Base-by-base conservation (phyloP, 768 basidiomycete genomes). In the Mycena capillaripes region DNA sequence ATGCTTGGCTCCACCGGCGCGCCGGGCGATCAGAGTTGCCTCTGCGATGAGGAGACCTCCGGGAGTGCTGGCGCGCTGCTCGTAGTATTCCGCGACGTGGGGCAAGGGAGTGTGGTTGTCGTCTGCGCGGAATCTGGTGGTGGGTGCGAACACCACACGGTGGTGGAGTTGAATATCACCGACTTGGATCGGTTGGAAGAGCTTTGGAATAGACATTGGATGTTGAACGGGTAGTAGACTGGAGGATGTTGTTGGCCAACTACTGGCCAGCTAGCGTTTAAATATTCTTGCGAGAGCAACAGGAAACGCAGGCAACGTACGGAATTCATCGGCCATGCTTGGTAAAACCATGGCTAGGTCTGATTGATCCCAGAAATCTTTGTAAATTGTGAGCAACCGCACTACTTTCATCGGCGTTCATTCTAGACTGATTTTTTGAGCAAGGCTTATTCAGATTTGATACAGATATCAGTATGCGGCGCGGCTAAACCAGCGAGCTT, bases 101-200 rank as follows among this genome's bases (percentile, higher is more conserved):
- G 76, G 75, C 3, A 77, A 32, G 3, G 80, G 85, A 4, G 85
- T 83, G 65, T 85, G 76, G 25, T 68, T 50, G 2, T 70, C 63
- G 63, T 77, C 77, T 3, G 84, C 84, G 21, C 87, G 81, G 64
- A 75, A 66, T 25, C 89, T 83, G 0, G 88, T 89, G 16, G 86
- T 67, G 2, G 88, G 87, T 0, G 88, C 84, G 52, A 88, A 82
- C 3, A 87, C 86, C 36, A 89, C 77, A 4, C 87, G 85, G 78
- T 90, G 89, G 58, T 76, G 66, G 55, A 87, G 81, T 2, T 69
- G 44, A 11, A 83, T 46, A 4, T 76, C 66, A 29, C 87, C 87
- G 9, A 88, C 78, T 58, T 76, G 71, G 66, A 81, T 76, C 7
- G 86, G 82, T 65, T 82, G 79, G 79, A 87, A 87, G 23, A 86